Percentiles rank a stretch among this genome's conserved stretches.
These are phyloP conservation scores for Pyrenochaeta sp. DNA, from an alignment of 2,329 filamentous ascomycete species.

Conservation along the genomic window DNA sequence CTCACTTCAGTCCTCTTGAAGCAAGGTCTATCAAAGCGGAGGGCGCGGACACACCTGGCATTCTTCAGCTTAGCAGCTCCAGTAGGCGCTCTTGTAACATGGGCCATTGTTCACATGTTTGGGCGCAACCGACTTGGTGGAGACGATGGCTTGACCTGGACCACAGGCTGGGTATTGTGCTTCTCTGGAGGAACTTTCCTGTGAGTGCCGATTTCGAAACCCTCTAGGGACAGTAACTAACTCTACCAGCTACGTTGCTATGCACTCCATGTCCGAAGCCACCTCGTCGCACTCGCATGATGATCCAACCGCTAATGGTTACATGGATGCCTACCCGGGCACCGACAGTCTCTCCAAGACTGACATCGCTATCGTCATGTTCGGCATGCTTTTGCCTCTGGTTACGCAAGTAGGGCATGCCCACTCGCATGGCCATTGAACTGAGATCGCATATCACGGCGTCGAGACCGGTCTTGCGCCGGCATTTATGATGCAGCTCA, in stretches of 20 bases:
- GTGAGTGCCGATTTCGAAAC: conserved; percentile 62
- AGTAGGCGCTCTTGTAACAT: conserved; percentile 83
- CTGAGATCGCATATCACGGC: conserved; percentile 15
- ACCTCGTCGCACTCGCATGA: conserved; percentile 45
- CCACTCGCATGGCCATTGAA: conserved; percentile 59
- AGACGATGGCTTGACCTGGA: conserved; percentile 76
- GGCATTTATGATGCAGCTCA: neutral
- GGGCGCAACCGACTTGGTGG: conserved; percentile 67
- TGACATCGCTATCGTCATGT: conserved; percentile 70
- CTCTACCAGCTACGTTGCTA: conserved; percentile 81
- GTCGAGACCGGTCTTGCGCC: conserved; percentile 6
- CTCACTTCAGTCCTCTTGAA: conserved; percentile 89
- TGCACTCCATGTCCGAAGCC: conserved; percentile 96
- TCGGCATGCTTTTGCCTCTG: conserved; percentile 80
- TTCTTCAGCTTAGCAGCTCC: conserved; percentile 93
- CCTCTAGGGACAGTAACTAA: conserved; percentile 20
- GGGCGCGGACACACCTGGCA: conserved; percentile 82
- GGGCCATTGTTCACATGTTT: conserved; percentile 77
- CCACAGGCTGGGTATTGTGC: conserved; percentile 90
- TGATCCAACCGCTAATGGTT: conserved; percentile 54
- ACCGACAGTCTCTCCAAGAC: conserved; percentile 59
- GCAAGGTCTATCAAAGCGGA: conserved; percentile 88
- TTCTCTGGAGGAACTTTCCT: conserved; percentile 97
- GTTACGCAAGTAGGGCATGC: conserved; percentile 78
- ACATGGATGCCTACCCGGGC: conserved; percentile 62